Percentiles rank a stretch among this genome's conserved stretches.
Evolutionary conservation across 192 early-diverging fungal genomes (phyloP).

Genomic region (Podila epicladia): DNA sequence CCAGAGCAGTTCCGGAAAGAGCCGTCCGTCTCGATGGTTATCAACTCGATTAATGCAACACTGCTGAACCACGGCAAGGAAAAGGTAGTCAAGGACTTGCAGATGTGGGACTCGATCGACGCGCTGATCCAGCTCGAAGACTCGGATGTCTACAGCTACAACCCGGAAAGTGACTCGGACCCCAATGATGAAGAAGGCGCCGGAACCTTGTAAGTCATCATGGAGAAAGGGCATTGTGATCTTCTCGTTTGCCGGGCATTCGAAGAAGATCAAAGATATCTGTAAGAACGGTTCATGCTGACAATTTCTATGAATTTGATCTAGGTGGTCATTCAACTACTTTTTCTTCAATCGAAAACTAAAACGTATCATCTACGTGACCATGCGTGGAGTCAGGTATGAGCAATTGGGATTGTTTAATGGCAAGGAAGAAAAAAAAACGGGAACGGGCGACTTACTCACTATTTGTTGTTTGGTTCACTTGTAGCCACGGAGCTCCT

Average conservation of each 20-base stretch:
- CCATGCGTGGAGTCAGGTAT: conserved; percentile 90
- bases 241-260: neutral
- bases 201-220: conserved; percentile 37
- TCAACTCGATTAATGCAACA: conserved; percentile 88
- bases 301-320: neutral
- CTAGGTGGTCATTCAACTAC: conserved; percentile 96
- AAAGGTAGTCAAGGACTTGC: conserved; percentile 65
- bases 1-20: conserved; percentile 84
- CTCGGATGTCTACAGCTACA: conserved; percentile 92
- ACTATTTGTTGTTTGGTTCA: neutral
- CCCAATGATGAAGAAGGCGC: conserved; percentile 92
- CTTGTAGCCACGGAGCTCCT: conserved; percentile 37
- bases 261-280: neutral
- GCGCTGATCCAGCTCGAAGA: conserved; percentile 83
- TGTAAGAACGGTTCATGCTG: neutral
- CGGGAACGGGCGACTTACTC: too few relatives aligned
- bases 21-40: conserved; percentile 73
- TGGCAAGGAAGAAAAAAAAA: too few relatives aligned
- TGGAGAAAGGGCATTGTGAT: too few relatives aligned
- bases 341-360: conserved; percentile 95
- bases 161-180: conserved; percentile 87
- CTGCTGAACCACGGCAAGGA: conserved; percentile 85
- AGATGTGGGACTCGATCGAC: conserved; percentile 91
- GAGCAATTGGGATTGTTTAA: too few relatives aligned
- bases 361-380: conserved; percentile 94